These are phyloP conservation scores for Botrytis elliptica DNA, from an alignment of 2,329 filamentous ascomycete species.

Conservation along the genomic window DNA sequence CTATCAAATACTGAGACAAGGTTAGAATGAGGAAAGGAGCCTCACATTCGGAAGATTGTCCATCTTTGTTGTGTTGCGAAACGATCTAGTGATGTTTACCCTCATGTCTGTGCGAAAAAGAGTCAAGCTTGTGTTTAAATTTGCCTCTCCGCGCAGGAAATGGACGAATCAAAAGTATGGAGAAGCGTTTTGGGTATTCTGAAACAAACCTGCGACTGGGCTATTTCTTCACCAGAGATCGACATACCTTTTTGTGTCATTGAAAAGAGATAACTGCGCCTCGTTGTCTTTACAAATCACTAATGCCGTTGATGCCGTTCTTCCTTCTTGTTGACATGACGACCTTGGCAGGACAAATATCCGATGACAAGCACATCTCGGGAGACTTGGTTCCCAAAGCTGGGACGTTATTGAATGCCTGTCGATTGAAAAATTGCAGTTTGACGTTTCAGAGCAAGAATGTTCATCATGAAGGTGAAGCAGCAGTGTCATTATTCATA, in stretches of 20 bases:
- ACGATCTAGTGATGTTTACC: neutral
- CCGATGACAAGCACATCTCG: neutral
- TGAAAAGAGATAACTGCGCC: neutral
- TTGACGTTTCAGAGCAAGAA: neutral
- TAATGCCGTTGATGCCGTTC: neutral
- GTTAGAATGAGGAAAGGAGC: neutral
- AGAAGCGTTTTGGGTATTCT: neutral
- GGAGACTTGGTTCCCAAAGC: neutral
- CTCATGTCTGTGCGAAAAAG: neutral
- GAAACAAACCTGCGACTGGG: neutral
- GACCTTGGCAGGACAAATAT: no score
- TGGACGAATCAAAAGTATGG: neutral
- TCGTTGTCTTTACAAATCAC: neutral
- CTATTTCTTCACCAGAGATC: neutral
- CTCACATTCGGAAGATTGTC: conserved; percentile 1
- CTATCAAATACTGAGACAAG: neutral
- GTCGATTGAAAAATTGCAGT: no score
- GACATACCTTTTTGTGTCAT: neutral
- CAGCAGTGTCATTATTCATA: neutral
- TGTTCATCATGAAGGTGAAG: no score
- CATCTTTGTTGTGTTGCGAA: neutral
- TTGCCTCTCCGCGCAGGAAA: no score
- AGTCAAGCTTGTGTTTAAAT: neutral
- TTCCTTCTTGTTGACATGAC: neutral
- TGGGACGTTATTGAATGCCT: neutral